Base-by-base conservation (phyloP, 2,329 filamentous ascomycete genomes). In the Lachnellula suecica region DNA sequence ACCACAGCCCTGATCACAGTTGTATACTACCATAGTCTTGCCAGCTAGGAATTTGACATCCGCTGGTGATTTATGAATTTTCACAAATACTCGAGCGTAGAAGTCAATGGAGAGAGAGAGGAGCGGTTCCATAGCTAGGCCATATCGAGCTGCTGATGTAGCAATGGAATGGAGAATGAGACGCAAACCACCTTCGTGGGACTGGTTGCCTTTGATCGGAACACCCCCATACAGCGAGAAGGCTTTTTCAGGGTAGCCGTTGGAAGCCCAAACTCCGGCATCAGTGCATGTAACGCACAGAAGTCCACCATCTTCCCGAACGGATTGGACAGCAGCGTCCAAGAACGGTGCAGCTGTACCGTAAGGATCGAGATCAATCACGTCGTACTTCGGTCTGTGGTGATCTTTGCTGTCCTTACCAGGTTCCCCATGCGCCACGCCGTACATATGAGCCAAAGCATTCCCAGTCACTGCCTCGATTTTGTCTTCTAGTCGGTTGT, bases 251-350 rank as follows among this genome's bases (percentile, higher is more conserved):
- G 89, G 85, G 66, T 97, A 99, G 51, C 92, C 91, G 61, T 90
- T 89, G 0, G 93, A 96, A 1, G 93, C 93, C 81, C 92, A 99
- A 2, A 99, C 90, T 9, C 89, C 91, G 9, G 93, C 92, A 70
- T 99, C 94, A 0, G 94, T 99, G 71, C 94, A 99, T 2, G 94
- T 99, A 4, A 99, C 88, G 68, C 92, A 97, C 4, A 99, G 79
- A 35, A 99, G 77, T 4, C 94, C 94, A 1, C 93, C 93, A 62
- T 97, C 90, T 58, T 88, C 82, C 44, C 80, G 84, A 7, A 97
- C 81, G 1, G 89, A 84, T 71, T 97, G 92, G 8, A 99, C 77
- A 1, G 94, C 91, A 1, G 90, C 85, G 67, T 99, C 94, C 49
- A 99, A 80, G 70, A 99, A 99, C 1, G 90, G 89, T 9, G 89